Percentiles rank a stretch among this genome's conserved stretches.
phyloP scores from a whole-genome alignment of 371 early-diverging fungal genomes.

The Circinella minor region DNA sequence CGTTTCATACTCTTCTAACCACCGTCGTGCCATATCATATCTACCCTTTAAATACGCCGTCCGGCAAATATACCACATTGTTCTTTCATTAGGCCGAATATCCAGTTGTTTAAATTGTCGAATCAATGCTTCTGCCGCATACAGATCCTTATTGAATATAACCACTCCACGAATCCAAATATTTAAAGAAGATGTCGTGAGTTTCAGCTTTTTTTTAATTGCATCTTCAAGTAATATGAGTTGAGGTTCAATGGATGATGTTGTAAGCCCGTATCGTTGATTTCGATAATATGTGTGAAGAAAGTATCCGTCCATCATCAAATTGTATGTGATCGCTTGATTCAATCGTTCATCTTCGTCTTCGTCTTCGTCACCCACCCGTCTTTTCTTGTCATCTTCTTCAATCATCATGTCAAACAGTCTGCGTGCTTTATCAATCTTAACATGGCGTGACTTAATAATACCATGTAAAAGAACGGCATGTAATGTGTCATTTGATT shows the following conservation, averaged over 20 bases:
- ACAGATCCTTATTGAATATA: slow-evolving; percentile 33
- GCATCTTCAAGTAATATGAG: slow-evolving; percentile 33
- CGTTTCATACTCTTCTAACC: slow-evolving; percentile 33
- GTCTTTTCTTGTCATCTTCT: slow-evolving; percentile 9
- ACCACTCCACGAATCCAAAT: slow-evolving; percentile 48
- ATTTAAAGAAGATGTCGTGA: slow-evolving; percentile 38
- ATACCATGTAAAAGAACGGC: slow-evolving; percentile 37
- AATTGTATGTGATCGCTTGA: slow-evolving; percentile 37
- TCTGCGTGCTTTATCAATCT: slow-evolving; percentile 10
- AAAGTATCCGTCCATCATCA: slow-evolving; percentile 53
- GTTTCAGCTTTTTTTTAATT: slow-evolving; percentile 21
- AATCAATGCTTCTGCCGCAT: slow-evolving; percentile 35
- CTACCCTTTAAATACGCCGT: slow-evolving; percentile 18
- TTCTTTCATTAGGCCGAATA: slow-evolving; percentile 29
- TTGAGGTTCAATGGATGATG: slow-evolving; percentile 21
- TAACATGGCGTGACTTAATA: slow-evolving; percentile 20
- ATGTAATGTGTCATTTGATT: slow-evolving; percentile 30
- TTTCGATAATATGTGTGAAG: slow-evolving; percentile 30
- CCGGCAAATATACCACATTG: slow-evolving; percentile 37
- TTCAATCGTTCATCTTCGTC: neutral
- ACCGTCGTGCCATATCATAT: slow-evolving; percentile 27
- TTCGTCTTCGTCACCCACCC: neutral
- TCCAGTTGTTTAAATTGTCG: slow-evolving; percentile 18
- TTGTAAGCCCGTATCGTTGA: neutral
- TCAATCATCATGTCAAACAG: slow-evolving; percentile 30